These are phyloP conservation scores for Monosporascus sp. DNA, from an alignment of 2,329 filamentous ascomycete genomes.

Conservation along the genomic window DNA sequence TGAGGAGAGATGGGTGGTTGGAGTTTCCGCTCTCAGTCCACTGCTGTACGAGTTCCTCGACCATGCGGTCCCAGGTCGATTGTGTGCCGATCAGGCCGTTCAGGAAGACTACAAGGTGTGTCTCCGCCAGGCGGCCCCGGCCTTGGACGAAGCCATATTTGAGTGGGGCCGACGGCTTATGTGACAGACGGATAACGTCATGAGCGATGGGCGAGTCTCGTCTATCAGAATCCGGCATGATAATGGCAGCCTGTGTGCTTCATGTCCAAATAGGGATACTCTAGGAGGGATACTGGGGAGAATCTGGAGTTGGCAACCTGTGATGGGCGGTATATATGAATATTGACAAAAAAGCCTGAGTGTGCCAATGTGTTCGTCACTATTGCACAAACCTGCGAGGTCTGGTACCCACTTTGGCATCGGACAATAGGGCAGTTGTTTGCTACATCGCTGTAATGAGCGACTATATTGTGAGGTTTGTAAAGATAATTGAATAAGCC, in stretches of 20 bases:
- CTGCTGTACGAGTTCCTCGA: slow-evolving; percentile 6
- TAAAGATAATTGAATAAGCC: too few species aligned
- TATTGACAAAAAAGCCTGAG: too few species aligned
- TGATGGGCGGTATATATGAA: too few species aligned
- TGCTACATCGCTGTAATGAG: too few species aligned
- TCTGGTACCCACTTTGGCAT: too few species aligned
- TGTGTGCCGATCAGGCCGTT: slow-evolving; percentile 24
- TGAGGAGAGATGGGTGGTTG: slow-evolving; percentile 33
- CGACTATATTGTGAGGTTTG: too few species aligned
- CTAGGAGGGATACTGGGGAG: too few species aligned
- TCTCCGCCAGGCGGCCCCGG: slow-evolving; percentile 8
- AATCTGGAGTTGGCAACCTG: too few species aligned
- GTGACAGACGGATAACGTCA: slow-evolving; percentile 12
- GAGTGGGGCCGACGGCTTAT: slow-evolving; percentile 14
- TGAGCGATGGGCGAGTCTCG: neutral
- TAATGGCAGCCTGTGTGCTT: neutral
- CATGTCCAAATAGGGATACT: too few species aligned
- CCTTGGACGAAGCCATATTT: slow-evolving; percentile 10
- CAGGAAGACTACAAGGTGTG: slow-evolving; percentile 21
- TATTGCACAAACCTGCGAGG: too few species aligned
- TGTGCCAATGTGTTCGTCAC: too few species aligned
- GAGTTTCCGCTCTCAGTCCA: slow-evolving; percentile 2
- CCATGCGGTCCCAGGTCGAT: slow-evolving; percentile 16
- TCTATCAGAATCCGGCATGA: neutral
- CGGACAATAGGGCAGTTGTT: too few species aligned